Conservation (phyloP, 768 basidiomycete genomes). For the Mycena leptocephala region DNA sequence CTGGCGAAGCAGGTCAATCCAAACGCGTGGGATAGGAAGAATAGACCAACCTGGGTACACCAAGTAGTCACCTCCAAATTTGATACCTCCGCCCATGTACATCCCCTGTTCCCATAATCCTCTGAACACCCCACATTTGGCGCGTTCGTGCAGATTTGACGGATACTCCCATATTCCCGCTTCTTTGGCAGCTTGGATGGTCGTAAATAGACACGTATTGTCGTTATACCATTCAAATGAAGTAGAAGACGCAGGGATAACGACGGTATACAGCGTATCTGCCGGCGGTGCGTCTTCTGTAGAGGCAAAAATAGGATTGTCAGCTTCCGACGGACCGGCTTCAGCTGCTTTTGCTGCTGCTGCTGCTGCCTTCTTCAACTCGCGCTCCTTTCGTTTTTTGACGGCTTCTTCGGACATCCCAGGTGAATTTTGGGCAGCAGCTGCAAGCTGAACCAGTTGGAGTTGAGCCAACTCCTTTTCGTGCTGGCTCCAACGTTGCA, state of each 20-base stretch:
- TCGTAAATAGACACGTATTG: conserved; percentile 60
- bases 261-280: conserved; percentile 63
- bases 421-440: conserved; percentile 63
- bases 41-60: conserved; percentile 94
- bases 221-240: conserved; percentile 80
- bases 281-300: conserved; percentile 5
- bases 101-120: conserved; percentile 88
- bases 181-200: conserved; percentile 72
- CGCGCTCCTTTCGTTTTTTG: conserved; percentile 81
- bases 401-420: conserved; percentile 76
- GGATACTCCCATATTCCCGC: conserved; percentile 89
- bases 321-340: conserved; percentile 7
- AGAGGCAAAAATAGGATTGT: conserved; percentile 22
- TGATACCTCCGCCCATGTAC: conserved; percentile 92
- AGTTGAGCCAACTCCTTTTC: conserved; percentile 62
- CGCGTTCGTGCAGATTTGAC: conserved; percentile 72
- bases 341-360: conserved; percentile 35
- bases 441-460: conserved; percentile 64
- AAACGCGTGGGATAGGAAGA: background rate
- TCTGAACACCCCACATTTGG: conserved; percentile 85
- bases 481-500: conserved; percentile 69
- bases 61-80: conserved; percentile 96
- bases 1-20: conserved; percentile 53
- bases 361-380: conserved; percentile 57
- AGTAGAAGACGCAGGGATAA: conserved; percentile 77